These are phyloP conservation scores for Fusarium illudens DNA, from an alignment of 2,329 filamentous ascomycete species.

Conservation along the genomic window DNA sequence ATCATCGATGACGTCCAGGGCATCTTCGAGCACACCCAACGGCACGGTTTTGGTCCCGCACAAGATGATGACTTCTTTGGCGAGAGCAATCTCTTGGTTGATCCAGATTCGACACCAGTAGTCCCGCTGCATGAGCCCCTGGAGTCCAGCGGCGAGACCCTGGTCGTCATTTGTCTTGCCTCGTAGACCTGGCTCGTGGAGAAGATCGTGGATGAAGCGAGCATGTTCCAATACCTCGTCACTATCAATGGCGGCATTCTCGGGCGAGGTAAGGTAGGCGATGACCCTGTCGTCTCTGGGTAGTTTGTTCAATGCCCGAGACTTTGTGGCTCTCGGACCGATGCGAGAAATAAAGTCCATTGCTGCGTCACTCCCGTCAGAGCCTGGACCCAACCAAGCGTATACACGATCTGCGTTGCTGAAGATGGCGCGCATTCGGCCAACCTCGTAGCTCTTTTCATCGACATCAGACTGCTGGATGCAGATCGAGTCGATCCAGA, in stretches of 20 bases:
- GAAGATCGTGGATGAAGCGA: background rate
- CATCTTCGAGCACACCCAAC: background rate
- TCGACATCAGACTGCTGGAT: background rate
- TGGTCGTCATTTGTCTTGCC: background rate
- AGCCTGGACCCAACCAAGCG: background rate
- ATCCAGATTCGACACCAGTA: conserved; percentile 4
- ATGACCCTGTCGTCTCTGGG: background rate
- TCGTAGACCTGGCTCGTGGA: background rate
- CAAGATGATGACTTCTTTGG: background rate
- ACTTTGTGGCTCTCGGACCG: background rate
- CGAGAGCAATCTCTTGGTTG: background rate
- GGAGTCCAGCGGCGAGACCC: background rate
- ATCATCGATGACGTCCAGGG: background rate
- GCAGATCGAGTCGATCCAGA: background rate
- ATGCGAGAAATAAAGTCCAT: background rate
- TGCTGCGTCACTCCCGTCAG: background rate
- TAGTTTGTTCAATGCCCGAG: background rate
- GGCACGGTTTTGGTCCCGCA: background rate
- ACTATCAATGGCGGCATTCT: too few species aligned
- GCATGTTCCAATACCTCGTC: background rate
- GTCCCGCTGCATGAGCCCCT: background rate
- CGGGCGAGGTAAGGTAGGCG: too few species aligned
- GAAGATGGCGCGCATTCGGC: background rate
- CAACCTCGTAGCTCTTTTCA: conserved; percentile 1
- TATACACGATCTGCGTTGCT: background rate